Base-by-base conservation (phyloP, 148 eudicot species). In the Camellia lanceoleosa region DNA sequence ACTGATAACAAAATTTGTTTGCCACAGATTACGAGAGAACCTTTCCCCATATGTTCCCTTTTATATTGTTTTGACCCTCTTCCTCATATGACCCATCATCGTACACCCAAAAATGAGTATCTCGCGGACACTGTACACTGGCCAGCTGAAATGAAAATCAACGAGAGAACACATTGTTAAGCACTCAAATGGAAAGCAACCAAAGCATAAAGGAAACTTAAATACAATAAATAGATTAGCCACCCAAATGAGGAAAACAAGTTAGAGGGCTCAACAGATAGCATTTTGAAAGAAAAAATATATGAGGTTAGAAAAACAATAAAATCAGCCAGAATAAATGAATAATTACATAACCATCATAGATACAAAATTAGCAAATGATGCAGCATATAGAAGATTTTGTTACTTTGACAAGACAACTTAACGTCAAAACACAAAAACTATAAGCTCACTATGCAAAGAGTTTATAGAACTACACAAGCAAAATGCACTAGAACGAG, bases 31-130 rank as follows among this genome's bases (percentile, higher is more conserved):
- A 83, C 30, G 80, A 78, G 68, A 79, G 58, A 80, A 87, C 89
- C 87, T 87, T 87, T 75, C 73, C 84, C 89, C 87, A 87, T 49
- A 87, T 84, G 77, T 82, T 75, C 51, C 89, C 89, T 74, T 71
- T 84, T 11, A 84, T 84, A 68, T 87, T 87, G 69, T 87, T 87
- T 65, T 84, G 89, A 77, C 89, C 89, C 72, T 87, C 89, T 75
- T 84, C 87, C 78, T 87, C 87, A 15, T 87, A 87, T 3, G 84
- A 74, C 30, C 89, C 89, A 80, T 87, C 89, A 23, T 82, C 89
- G 15, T 84, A 84, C 7, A 87, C 60, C 89, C 89, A 87, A 71
- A 84, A 80, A 73, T 80, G 87, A 42, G 89, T 84, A 20, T 76
- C 85, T 11, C 82, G 82, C 0, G 84, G 87, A 68, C 85, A 87